These are phyloP conservation scores for Fraxinus velutina DNA, from an alignment of 305 asterid genomes.

Conservation along the genomic window DNA sequence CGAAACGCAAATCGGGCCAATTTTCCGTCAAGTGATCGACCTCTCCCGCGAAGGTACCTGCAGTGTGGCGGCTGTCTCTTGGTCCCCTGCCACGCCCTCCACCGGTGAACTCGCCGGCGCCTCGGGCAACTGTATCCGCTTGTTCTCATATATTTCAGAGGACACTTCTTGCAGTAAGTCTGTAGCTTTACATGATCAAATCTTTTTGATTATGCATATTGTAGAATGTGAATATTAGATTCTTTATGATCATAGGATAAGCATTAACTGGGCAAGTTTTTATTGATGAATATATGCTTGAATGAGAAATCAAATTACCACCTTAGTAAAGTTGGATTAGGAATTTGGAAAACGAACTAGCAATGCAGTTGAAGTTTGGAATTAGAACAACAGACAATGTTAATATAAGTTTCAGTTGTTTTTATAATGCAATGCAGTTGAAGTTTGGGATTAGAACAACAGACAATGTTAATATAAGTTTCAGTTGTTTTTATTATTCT, in stretches of 20 bases:
- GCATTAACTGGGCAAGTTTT: not conserved
- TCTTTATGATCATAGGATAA: not conserved
- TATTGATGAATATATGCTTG: not conserved
- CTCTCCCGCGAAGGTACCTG: conserved; percentile 44
- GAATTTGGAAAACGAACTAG: not conserved
- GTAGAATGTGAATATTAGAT: not conserved
- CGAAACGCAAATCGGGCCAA: conserved; percentile 60
- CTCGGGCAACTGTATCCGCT: conserved; percentile 46
- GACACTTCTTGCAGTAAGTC: conserved; percentile 49
- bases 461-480: not conserved
- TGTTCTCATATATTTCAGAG: conserved; percentile 47
- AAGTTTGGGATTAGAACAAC: not conserved
- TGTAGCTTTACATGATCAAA: not conserved
- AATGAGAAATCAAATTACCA: not conserved
- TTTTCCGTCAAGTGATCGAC: conserved; percentile 71
- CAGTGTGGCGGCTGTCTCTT: conserved; percentile 58
- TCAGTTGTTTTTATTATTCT: not conserved
- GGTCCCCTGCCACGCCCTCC: conserved; percentile 82
- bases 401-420: not conserved
- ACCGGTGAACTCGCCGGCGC: conserved; percentile 76
- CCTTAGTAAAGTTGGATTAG: not conserved
- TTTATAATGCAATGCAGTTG: not conserved
- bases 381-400: not conserved
- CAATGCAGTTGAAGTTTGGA: conserved; percentile 1
- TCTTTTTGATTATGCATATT: not conserved